Conservation (phyloP, 768 basidiomycete species). For the Amanita thiersii region DNA sequence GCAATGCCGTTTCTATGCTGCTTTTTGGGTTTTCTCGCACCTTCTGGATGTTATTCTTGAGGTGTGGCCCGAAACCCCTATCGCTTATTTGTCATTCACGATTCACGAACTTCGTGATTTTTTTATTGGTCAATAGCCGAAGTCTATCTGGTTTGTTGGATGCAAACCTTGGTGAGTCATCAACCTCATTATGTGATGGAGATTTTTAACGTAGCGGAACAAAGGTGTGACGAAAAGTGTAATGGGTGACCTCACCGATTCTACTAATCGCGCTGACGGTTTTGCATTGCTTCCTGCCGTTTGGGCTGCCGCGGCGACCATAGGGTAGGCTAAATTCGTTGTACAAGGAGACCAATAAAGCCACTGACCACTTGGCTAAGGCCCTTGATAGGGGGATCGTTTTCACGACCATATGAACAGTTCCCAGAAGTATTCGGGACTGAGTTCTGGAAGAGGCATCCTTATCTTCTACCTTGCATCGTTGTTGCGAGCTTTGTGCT, state of each 20-base stretch:
- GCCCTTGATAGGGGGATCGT: constrained; percentile 58
- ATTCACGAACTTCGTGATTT: too few relatives aligned
- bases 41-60: constrained; percentile 43
- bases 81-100: too few relatives aligned
- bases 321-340: constrained; percentile 30
- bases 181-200: too few relatives aligned
- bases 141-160: too few relatives aligned
- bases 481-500: constrained; percentile 27
- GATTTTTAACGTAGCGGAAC: constrained; percentile 2
- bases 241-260: constrained; percentile 59
- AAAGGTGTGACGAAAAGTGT: constrained; percentile 71
- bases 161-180: too few relatives aligned
- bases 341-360: constrained; percentile 20
- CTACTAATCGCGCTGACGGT: constrained; percentile 43
- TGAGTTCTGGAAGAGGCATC: constrained; percentile 54
- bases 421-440: constrained; percentile 52
- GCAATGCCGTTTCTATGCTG: constrained; percentile 42
- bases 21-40: constrained; percentile 55
- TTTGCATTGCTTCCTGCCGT: constrained; percentile 33
- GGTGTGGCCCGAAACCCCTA: too few relatives aligned
- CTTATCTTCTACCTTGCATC: constrained; percentile 69
- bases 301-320: constrained; percentile 34
- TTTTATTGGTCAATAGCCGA: too few relatives aligned
- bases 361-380: constrained; percentile 22
- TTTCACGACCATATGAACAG: constrained; percentile 59